phyloP scores from a whole-genome alignment of 2,329 filamentous ascomycete species.

The Balansia obtecta region DNA sequence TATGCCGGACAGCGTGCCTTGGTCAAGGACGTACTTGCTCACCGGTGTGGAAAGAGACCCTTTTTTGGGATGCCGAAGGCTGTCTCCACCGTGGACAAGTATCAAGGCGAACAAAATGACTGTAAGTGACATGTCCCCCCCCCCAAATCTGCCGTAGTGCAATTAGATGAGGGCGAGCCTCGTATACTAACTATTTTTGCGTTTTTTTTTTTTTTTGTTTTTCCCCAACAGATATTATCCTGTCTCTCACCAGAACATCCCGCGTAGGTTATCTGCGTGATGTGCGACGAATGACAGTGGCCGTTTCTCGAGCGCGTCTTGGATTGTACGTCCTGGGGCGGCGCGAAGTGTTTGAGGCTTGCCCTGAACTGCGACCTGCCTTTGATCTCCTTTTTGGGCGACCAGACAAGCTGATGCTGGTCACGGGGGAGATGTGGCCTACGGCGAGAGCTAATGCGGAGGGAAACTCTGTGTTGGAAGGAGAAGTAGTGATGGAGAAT shows the following conservation, averaged over 20 bases:
- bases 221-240: conserved; percentile 59
- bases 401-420: conserved; percentile 70
- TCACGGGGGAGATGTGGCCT: conserved; percentile 79
- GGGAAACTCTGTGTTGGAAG: conserved; percentile 31
- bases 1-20: conserved; percentile 88
- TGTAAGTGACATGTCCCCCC: conserved; percentile 48
- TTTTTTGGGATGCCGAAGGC: conserved; percentile 83
- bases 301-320: conserved; percentile 79
- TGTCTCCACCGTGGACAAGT: conserved; percentile 94
- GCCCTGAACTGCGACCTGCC: conserved; percentile 75
- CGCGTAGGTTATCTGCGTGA: conserved; percentile 88
- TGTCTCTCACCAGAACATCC: conserved; percentile 82
- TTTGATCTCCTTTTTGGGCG: conserved; percentile 67
- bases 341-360: conserved; percentile 75
- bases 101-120: conserved; percentile 98
- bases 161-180: too few relatives aligned
- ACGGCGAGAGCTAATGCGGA: conserved; percentile 39
- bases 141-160: too few relatives aligned
- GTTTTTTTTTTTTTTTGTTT: not conserved
- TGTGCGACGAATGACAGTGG: conserved; percentile 85
- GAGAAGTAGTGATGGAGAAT: conserved; percentile 66
- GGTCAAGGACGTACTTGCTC: conserved; percentile 72
- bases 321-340: conserved; percentile 89
- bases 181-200: not conserved
- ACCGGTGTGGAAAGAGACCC: conserved; percentile 70